A percentile compares a stretch with the other conserved stretches of the same genome.
phyloP scores from a whole-genome alignment of 257 asterid species.

The Handroanthus guayacan region DNA sequence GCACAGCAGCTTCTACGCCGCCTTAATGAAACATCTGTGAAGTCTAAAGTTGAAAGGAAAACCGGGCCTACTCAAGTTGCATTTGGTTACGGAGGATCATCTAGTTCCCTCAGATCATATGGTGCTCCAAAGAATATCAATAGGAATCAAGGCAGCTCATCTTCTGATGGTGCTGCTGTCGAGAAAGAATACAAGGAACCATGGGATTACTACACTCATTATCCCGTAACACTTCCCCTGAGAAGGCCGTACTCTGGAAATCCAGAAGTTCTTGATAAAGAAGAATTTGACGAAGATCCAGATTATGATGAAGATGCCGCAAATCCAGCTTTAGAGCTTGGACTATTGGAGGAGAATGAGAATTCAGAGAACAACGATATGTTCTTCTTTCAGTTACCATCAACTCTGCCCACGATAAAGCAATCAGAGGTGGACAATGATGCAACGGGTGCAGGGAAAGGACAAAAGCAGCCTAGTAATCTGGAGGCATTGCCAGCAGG shows the following conservation, averaged over 20 bases:
- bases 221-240: conserved; percentile 75
- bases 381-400: conserved; percentile 78
- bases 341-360: conserved; percentile 77
- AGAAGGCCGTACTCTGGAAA: conserved; percentile 92
- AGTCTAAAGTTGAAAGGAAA: conserved; percentile 70
- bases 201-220: conserved; percentile 79
- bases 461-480: conserved; percentile 44
- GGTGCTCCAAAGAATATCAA: conserved; percentile 35
- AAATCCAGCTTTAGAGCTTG: conserved; percentile 64
- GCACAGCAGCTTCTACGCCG: conserved; percentile 76
- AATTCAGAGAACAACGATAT: conserved; percentile 48
- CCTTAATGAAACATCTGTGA: conserved; percentile 54
- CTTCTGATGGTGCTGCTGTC: conserved; percentile 40
- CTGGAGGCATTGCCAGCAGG: conserved; percentile 66
- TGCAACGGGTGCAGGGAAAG: conserved; percentile 31
- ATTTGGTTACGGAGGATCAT: conserved; percentile 66
- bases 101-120: conserved; percentile 52
- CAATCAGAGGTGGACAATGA: conserved; percentile 40
- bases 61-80: conserved; percentile 58
- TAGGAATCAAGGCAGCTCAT: conserved; percentile 35
- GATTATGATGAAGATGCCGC: conserved; percentile 51
- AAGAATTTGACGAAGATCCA: conserved; percentile 70
- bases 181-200: conserved; percentile 90
- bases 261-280: conserved; percentile 82
- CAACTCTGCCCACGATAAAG: conserved; percentile 51